Base-by-base conservation (phyloP, 2,329 filamentous ascomycete species). In the Xylariales sp. region DNA sequence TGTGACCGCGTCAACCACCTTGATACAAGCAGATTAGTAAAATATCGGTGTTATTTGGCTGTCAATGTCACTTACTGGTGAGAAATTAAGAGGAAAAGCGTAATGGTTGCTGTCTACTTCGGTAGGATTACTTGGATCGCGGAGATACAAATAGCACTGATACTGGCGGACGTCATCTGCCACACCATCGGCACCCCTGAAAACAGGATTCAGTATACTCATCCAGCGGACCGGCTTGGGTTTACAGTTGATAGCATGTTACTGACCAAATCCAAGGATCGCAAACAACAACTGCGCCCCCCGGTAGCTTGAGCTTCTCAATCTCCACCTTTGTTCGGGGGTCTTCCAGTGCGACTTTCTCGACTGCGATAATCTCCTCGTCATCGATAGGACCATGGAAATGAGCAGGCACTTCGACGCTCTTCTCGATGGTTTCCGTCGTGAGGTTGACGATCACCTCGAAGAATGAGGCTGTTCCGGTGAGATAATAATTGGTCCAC, bases 101-200 rank as follows among this genome's bases (percentile, higher is more conserved):
- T 42, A 42, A 22, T 42, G 39, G 15, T 42, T 42, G 31, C 38
- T 40, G 21, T 40, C 38, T 15, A 33, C 9, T 14, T 40, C 38
- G 6, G 28, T 24, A 8, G 28, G n/a, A 15, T 40, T 40, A 18
- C 12, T 40, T 6, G 36, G 36, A n/a, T 40, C 38, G 21, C 28
- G 28, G 15, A 40, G 16, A n/a, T 40, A 40, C 38, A 40, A 32
- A 18, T 40, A 40, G 38, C 38, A 40, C 18, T 40, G 38, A 14
- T 32, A 32, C 18, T 32, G 38, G 10, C 38, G 38, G 20, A 20
- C 28, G 33, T 32, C 29, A 12, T 40, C 38, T 11, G 28, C 18
- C 3, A 32, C 38, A 19, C 38, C 29, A 33, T 40, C 38, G n/a
- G 38, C 29, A 14, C 38, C 38, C 28, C 36, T 39, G 18, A 8